Conservation (phyloP, 345 rosid species). For the sweet orange (Citrus sinensis) region DVS_A1.0 CM039164.1:5320001-5320500, state of each 20-base stretch:
- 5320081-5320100: background rate
- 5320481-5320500: background rate
- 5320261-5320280: background rate
- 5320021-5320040: background rate
- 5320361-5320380: background rate
- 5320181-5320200: background rate
- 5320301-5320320: background rate
- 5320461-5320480: background rate
- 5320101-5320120: background rate
- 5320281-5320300: background rate
- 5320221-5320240: background rate
- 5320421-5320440: background rate
- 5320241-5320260: background rate
- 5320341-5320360: background rate
- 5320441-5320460: background rate
- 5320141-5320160: background rate
- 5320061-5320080: background rate
- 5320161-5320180: background rate
- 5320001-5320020: constrained; percentile 71
- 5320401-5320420: background rate
- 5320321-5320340: background rate
- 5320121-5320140: background rate
- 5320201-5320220: background rate
- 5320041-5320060: background rate
- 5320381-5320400: background rate